Percentiles rank a stretch among this genome's conserved stretches.
Evolutionary conservation across 768 basidiomycete species (phyloP).

Genomic region (Aureoboletus auriporus): DNA sequence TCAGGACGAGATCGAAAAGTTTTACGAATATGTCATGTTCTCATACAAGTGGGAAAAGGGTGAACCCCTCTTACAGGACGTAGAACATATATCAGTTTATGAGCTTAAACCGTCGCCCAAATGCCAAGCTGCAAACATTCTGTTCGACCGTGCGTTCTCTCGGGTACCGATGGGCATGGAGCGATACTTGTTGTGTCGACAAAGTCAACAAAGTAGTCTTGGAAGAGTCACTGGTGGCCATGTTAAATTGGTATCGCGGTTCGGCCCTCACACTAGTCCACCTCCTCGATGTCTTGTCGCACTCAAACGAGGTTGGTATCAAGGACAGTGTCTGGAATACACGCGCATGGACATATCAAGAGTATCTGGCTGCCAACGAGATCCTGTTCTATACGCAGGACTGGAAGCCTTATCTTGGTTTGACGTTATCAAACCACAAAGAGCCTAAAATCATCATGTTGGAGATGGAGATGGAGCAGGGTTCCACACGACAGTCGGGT

Average conservation of each 20-base stretch:
- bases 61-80: not conserved
- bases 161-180: too few relatives aligned
- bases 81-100: slow-evolving; percentile 4
- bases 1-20: not conserved
- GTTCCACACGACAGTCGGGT: not conserved
- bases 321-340: too few relatives aligned
- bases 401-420: slow-evolving; percentile 6
- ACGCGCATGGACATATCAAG: too few relatives aligned
- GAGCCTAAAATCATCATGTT: not conserved
- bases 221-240: too few relatives aligned
- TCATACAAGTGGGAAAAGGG: not conserved
- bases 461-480: not conserved
- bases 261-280: too few relatives aligned
- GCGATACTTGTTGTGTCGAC: too few relatives aligned
- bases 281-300: too few relatives aligned
- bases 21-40: slow-evolving; percentile 3
- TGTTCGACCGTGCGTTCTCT: not conserved
- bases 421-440: not conserved
- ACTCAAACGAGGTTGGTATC: too few relatives aligned
- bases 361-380: not conserved
- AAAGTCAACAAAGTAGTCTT: too few relatives aligned
- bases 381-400: slow-evolving; percentile 13
- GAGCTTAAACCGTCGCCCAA: not conserved
- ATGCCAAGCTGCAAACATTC: slow-evolving; percentile 8
- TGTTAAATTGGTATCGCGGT: too few relatives aligned